A percentile compares a stretch with the other conserved stretches of the same genome.
Evolutionary conservation across 495 filamentous ascomycete genomes (phyloP).

Genomic region (Corynascus novoguineensis): DNA sequence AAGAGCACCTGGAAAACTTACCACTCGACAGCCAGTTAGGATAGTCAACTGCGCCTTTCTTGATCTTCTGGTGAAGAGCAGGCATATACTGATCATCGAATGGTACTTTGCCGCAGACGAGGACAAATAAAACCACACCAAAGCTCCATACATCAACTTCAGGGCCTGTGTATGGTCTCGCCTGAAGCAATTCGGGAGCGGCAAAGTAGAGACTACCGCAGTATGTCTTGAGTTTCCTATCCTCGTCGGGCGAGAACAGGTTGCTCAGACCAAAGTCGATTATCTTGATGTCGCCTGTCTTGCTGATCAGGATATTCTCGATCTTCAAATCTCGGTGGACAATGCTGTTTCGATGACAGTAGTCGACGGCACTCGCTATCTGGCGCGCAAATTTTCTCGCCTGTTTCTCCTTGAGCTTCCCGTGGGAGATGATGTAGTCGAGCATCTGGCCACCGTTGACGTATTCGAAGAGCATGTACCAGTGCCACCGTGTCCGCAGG

Average conservation of each 20-base stretch:
- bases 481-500: slow-evolving; percentile 91
- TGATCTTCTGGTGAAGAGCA: slow-evolving; percentile 97
- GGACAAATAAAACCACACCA: slow-evolving; percentile 95
- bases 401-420: slow-evolving; percentile 95
- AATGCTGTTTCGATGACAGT: slow-evolving; percentile 98
- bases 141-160: slow-evolving; percentile 99
- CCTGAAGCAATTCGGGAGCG: slow-evolving; percentile 89
- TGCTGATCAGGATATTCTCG: slow-evolving; percentile 98
- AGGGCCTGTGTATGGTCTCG: slow-evolving; percentile 88
- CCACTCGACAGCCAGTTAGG: slow-evolving; percentile 86
- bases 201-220: slow-evolving; percentile 98
- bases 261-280: slow-evolving; percentile 99
- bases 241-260: slow-evolving; percentile 78
- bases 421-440: slow-evolving; percentile 99
- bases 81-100: slow-evolving; percentile 99
- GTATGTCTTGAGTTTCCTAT: slow-evolving; percentile 79
- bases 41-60: slow-evolving; percentile 93
- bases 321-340: slow-evolving; percentile 98
- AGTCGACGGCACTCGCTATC: slow-evolving; percentile 97
- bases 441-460: slow-evolving; percentile 99
- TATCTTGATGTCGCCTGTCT: slow-evolving; percentile 98
- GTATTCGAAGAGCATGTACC: slow-evolving; percentile 99
- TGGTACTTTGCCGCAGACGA: slow-evolving; percentile 96
- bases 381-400: slow-evolving; percentile 96
- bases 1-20: slow-evolving; percentile 39